phyloP scores from a whole-genome alignment of 106 monocot genomes.

The Dioscorea dumetorum region DNA sequence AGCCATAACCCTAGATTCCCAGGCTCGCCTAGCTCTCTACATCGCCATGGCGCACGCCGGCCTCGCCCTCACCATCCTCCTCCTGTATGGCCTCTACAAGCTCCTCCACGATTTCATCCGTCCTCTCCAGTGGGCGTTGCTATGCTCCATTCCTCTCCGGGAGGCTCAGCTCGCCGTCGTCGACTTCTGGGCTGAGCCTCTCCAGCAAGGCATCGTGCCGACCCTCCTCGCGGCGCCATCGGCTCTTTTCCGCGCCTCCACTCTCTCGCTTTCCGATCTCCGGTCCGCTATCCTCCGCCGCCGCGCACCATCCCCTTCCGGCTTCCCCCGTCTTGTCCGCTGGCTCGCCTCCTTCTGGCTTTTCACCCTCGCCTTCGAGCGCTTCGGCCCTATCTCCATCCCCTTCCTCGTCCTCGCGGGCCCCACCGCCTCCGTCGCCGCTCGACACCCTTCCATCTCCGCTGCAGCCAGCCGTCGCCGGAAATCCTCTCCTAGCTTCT shows the following conservation, averaged over 20 bases:
- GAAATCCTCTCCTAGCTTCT: background rate
- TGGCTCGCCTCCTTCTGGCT: slow-evolving; percentile 46
- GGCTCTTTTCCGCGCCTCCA: slow-evolving; percentile 41
- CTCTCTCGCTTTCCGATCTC: slow-evolving; percentile 50
- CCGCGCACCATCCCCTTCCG: background rate
- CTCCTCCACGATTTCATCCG: slow-evolving; percentile 71
- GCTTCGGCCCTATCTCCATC: slow-evolving; percentile 13
- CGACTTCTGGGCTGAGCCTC: slow-evolving; percentile 69
- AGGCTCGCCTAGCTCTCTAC: slow-evolving; percentile 58
- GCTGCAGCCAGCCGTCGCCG: background rate
- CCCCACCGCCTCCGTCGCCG: slow-evolving; percentile 22
- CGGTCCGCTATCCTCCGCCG: slow-evolving; percentile 39
- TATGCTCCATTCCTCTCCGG: slow-evolving; percentile 89
- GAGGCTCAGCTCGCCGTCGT: slow-evolving; percentile 53
- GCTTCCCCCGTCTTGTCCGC: slow-evolving; percentile 44
- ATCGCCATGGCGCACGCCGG: slow-evolving; percentile 87
- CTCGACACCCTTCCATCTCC: slow-evolving; percentile 15
- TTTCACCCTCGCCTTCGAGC: slow-evolving; percentile 29
- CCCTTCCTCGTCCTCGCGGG: slow-evolving; percentile 16
- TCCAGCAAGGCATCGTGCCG: slow-evolving; percentile 39
- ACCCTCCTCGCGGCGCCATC: slow-evolving; percentile 59
- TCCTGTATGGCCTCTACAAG: slow-evolving; percentile 57
- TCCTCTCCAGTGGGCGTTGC: slow-evolving; percentile 80
- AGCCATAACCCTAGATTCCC: background rate
- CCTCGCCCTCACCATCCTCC: slow-evolving; percentile 51